These are phyloP conservation scores for Parastagonospora nodorum DNA, from an alignment of 2,329 filamentous ascomycete genomes.

Conservation along the genomic window DNA sequence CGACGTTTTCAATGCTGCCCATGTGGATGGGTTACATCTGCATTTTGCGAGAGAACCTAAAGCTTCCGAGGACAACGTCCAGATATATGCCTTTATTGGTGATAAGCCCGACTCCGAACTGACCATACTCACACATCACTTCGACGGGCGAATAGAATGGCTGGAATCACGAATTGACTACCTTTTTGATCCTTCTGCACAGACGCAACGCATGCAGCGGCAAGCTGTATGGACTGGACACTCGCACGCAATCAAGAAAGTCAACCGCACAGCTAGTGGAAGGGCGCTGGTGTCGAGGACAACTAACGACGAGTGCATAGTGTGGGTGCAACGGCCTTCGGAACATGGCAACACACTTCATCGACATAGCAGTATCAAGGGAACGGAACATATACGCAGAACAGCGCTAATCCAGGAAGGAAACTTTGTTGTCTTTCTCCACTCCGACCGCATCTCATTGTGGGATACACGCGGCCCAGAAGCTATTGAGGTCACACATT, in stretches of 20 bases:
- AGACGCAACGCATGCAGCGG: constrained; percentile 62
- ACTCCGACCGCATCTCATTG: constrained; percentile 70
- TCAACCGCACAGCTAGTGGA: constrained; percentile 83
- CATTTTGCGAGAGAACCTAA: constrained; percentile 43
- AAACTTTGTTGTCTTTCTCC: constrained; percentile 79
- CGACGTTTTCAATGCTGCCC: constrained; percentile 83
- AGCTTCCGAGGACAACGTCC: constrained; percentile 62
- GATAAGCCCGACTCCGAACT: constrained; percentile 65
- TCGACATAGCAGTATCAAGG: constrained; percentile 70
- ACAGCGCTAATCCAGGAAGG: constrained; percentile 79
- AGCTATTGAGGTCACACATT: constrained; percentile 64
- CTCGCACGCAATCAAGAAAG: constrained; percentile 78
- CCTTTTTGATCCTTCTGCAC: constrained; percentile 74
- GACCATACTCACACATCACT: constrained; percentile 78
- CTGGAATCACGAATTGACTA: constrained; percentile 78
- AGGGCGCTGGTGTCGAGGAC: constrained; percentile 82
- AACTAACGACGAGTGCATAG: constrained; percentile 74
- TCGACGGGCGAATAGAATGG: constrained; percentile 83
- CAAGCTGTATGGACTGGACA: constrained; percentile 83
- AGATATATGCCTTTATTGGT: constrained; percentile 75
- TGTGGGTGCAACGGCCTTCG: constrained; percentile 74
- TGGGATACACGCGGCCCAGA: constrained; percentile 74
- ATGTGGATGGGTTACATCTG: constrained; percentile 65
- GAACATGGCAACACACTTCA: constrained; percentile 60
- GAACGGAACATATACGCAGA: constrained; percentile 74